Evolutionary conservation across 371 early-diverging fungal species (phyloP), one percentile per base, ranked within the genome.

Genomic region (Mucor plumbeus): DNA sequence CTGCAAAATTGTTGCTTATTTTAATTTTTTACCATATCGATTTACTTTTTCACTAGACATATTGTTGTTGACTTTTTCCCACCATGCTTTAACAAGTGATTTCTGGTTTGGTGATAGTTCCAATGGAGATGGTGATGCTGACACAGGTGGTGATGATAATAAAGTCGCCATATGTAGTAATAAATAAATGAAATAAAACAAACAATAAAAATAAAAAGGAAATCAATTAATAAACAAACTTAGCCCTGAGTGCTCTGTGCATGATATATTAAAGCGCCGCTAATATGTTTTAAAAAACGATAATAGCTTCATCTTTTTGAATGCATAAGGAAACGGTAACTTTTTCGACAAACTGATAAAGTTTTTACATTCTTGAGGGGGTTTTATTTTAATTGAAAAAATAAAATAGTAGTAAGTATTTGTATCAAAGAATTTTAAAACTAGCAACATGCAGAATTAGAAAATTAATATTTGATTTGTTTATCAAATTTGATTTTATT

Each of bases 11-110:
- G 6, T n/a, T 44, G 44, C n/a, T 44, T 44, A 17, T 44, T 17
- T 17, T 17, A 7, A 44, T 17, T 8, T 17, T 17, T n/a, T 44
- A 44, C 44, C 44, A 44, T 44, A 17, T 44, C 44, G 44, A 65
- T 63, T 57, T 59, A 64, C 34, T 48, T 64, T 68, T 55, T 63
- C 34, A 44, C n/a, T 54, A 55, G 59, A 47, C 64, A 67, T 35
- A 33, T 67, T 71, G 50, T 39, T 54, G 61, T 61, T 69, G 26
- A 61, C 76, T 61, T 76, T 81, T 53, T 74, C 78, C 81, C 81
- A 81, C 81, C 81, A 81, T 17, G 81, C 71, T 40, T 71, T 67
- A 36, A 76, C 39, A 26, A 74, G 60, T 3, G 56, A 62, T 53
- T 78, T 81, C 47, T 81, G 78, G 6, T 69, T 59, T n/a, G 74